Percentiles rank a stretch among this genome's conserved stretches.
phyloP scores from a whole-genome alignment of 2,329 filamentous ascomycete species.

The Iodosphaeria phyllophila region DNA sequence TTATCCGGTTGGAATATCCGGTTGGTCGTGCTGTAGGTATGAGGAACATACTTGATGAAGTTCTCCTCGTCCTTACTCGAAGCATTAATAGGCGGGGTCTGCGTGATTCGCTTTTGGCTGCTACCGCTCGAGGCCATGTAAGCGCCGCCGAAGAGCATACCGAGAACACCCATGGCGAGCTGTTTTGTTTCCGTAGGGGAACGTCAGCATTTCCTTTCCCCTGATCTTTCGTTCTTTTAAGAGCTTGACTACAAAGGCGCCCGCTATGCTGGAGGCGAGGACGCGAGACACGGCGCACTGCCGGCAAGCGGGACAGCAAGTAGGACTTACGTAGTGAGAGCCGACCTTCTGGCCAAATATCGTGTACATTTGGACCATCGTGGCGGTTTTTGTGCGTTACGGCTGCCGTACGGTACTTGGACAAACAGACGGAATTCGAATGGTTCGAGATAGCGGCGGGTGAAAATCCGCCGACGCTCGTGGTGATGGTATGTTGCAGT shows the following conservation, averaged over 20 bases:
- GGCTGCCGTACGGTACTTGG: no score
- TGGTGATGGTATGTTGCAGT: no score
- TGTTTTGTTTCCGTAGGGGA: no score
- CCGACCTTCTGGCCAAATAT: conserved; percentile 40
- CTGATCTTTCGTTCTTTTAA: neutral
- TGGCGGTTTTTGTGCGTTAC: conserved; percentile 16
- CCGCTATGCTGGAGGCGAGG: neutral
- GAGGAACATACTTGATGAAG: conserved; percentile 49
- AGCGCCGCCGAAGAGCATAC: conserved; percentile 27
- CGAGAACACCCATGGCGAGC: conserved; percentile 39
- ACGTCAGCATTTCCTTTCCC: neutral
- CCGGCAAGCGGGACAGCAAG: conserved; percentile 3
- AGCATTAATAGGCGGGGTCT: conserved; percentile 40
- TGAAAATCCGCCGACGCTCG: no score
- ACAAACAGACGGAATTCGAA: no score
- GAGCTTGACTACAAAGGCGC: neutral
- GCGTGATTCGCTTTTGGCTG: conserved; percentile 18
- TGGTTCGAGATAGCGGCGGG: no score
- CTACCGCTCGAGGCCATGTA: conserved; percentile 25
- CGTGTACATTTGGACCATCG: conserved; percentile 31
- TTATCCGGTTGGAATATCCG: conserved; percentile 5
- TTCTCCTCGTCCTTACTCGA: conserved; percentile 42
- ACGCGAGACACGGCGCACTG: neutral
- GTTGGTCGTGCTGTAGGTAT: conserved; percentile 6
- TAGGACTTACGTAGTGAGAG: conserved; percentile 37